phyloP scores from a whole-genome alignment of 805 yeast genomes.

The Pichia ethanolica region DNA sequence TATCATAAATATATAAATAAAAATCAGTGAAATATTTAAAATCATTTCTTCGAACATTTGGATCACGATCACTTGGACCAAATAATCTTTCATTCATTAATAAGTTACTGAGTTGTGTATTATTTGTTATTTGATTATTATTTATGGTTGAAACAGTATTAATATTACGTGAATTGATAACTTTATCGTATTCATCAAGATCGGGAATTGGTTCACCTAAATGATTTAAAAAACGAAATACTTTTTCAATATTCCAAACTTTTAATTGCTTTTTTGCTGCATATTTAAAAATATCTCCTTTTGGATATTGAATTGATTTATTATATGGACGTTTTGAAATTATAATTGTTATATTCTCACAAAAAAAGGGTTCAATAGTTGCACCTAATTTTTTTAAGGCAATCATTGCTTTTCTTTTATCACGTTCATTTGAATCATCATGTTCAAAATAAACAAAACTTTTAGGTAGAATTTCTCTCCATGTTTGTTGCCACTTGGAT shows the following conservation, averaged over 20 bases:
- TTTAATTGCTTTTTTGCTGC: slow-evolving; percentile 59
- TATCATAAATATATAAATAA: slow-evolving; percentile 73
- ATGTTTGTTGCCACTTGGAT: slow-evolving; percentile 49
- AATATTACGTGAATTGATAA: not conserved
- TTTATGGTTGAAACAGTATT: not conserved
- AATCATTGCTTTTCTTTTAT: slow-evolving; percentile 28
- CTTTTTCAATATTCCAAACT: slow-evolving; percentile 85
- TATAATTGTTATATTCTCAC: slow-evolving; percentile 64
- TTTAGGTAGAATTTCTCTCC: slow-evolving; percentile 52
- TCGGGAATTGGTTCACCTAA: slow-evolving; percentile 37
- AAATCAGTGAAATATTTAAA: slow-evolving; percentile 71
- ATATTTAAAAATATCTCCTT: slow-evolving; percentile 57
- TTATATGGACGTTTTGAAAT: slow-evolving; percentile 55
- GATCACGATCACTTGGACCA: slow-evolving; percentile 87
- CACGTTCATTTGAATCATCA: slow-evolving; percentile 30
- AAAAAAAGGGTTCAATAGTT: slow-evolving; percentile 51
- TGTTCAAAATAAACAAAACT: slow-evolving; percentile 52
- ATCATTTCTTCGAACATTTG: slow-evolving; percentile 77
- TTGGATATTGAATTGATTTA: slow-evolving; percentile 34
- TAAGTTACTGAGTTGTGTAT: slow-evolving; percentile 44
- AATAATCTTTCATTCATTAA: slow-evolving; percentile 76
- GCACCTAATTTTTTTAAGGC: slow-evolving; percentile 44
- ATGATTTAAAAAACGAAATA: slow-evolving; percentile 66
- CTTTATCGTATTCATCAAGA: not conserved
- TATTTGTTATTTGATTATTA: not conserved